A percentile compares a stretch with the other conserved stretches of the same genome.
These are phyloP conservation scores for Escallonia rubra DNA, from an alignment of 129 eudicot genomes.

Conservation along the genomic window DNA sequence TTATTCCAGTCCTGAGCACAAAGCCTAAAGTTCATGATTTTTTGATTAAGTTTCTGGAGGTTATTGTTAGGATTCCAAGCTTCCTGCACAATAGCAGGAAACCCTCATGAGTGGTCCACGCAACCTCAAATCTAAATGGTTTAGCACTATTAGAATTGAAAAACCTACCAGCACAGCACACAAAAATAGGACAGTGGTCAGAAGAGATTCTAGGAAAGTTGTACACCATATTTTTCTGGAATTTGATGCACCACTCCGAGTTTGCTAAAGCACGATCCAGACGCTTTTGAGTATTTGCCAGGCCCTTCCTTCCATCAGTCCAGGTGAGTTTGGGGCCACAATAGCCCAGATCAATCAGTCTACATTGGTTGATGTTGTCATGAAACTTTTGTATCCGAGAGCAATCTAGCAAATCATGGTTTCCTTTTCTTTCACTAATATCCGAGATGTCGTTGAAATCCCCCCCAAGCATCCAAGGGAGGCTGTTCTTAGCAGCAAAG, in stretches of 20 bases:
- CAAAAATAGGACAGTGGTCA: background rate
- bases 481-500: background rate
- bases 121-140: background rate
- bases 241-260: background rate
- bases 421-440: background rate
- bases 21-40: too few relatives aligned
- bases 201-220: background rate
- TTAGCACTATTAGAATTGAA: background rate
- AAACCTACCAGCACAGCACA: background rate
- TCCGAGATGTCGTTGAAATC: background rate
- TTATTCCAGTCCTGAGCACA: too few relatives aligned
- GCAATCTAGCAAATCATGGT: background rate
- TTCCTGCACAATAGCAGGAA: too few relatives aligned
- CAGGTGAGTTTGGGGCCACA: background rate
- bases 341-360: background rate
- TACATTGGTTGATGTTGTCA: background rate
- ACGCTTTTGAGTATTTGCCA: background rate
- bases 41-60: background rate
- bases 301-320: background rate
- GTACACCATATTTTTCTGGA: background rate
- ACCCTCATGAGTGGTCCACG: background rate
- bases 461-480: background rate
- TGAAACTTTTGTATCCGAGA: background rate
- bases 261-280: background rate
- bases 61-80: background rate